Conservation (phyloP, 345 rosid species). For the Salix purpurea region DNA sequence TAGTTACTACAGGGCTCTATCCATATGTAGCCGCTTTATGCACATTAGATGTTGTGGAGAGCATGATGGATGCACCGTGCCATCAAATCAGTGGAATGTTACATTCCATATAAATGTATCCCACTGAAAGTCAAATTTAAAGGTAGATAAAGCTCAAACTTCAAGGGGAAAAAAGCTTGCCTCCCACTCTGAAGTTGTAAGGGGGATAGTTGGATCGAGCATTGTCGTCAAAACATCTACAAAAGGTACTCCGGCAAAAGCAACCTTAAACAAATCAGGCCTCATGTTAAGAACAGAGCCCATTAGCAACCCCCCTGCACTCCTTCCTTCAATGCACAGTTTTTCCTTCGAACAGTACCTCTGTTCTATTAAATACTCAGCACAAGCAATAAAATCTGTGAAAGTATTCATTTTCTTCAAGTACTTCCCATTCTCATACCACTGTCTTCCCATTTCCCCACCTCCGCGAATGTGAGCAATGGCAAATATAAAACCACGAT, state of each 20-base stretch:
- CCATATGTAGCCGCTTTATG: too few relatives aligned
- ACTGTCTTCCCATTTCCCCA: slow-evolving; percentile 95
- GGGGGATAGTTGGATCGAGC: slow-evolving; percentile 93
- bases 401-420: slow-evolving; percentile 85
- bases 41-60: too few relatives aligned
- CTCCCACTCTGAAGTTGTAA: slow-evolving; percentile 99
- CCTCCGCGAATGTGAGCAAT: slow-evolving; percentile 97
- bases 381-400: slow-evolving; percentile 78
- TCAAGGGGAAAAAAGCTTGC: slow-evolving; percentile 26
- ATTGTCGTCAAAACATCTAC: slow-evolving; percentile 92
- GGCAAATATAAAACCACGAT: slow-evolving; percentile 81
- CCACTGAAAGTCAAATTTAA: background rate
- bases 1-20: too few relatives aligned
- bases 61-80: too few relatives aligned
- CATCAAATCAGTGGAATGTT: background rate
- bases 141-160: background rate
- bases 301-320: slow-evolving; percentile 91
- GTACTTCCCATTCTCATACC: slow-evolving; percentile 92
- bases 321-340: slow-evolving; percentile 81
- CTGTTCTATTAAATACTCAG: slow-evolving; percentile 64
- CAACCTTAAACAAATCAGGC: slow-evolving; percentile 90
- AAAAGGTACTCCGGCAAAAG: slow-evolving; percentile 89
- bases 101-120: background rate
- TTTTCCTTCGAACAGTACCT: slow-evolving; percentile 74
- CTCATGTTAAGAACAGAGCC: slow-evolving; percentile 97